phyloP scores from a whole-genome alignment of 371 early-diverging fungal genomes.

The Circinella minor region DNA sequence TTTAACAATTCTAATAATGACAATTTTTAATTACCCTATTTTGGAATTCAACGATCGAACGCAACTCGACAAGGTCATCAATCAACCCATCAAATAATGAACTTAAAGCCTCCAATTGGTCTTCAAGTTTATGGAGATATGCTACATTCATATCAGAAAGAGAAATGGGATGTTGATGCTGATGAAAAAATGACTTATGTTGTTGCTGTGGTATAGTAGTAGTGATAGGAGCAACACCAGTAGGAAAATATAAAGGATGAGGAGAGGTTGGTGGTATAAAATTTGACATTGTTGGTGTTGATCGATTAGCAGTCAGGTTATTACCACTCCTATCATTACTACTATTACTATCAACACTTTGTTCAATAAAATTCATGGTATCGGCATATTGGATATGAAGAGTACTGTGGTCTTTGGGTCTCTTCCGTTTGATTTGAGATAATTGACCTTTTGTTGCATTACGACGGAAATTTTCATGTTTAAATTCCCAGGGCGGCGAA shows the following conservation, averaged over 20 bases:
- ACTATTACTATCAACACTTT: background rate
- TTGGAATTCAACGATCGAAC: background rate
- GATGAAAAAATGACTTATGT: background rate
- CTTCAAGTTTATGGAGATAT: background rate
- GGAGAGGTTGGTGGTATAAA: no score
- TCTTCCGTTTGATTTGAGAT: slow-evolving; percentile 1
- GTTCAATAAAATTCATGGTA: background rate
- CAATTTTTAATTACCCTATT: background rate
- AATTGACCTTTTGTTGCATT: background rate
- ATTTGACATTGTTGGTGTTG: no score
- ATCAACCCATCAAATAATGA: background rate
- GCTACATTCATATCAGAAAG: background rate
- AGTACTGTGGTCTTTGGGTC: background rate
- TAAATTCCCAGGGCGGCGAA: slow-evolving; percentile 1
- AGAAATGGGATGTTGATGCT: background rate
- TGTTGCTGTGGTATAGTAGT: background rate
- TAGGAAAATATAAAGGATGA: background rate
- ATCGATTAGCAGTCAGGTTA: no score
- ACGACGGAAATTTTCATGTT: slow-evolving; percentile 6
- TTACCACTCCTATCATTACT: no score
- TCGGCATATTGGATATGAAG: slow-evolving; percentile 1
- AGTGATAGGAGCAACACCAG: background rate
- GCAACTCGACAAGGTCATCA: background rate
- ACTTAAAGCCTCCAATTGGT: background rate
- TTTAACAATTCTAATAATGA: no score